Conservation (phyloP, 768 basidiomycete species). For the Termitomyces sp. region DNA sequence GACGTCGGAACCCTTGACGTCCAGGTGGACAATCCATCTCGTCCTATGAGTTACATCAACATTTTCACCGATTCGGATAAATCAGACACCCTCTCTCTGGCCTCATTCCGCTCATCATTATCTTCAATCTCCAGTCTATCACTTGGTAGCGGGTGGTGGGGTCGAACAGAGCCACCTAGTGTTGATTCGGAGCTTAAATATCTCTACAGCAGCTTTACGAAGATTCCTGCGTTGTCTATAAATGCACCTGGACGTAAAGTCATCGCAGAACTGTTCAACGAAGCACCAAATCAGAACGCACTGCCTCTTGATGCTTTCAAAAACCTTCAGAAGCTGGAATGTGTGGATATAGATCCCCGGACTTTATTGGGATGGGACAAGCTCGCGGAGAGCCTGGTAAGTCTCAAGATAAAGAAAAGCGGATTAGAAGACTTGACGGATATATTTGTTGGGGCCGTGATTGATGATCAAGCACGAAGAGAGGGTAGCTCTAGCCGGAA, state of each 20-base stretch:
- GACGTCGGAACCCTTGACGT: constrained; percentile 78
- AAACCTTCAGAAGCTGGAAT: constrained; percentile 72
- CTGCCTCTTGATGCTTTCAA: constrained; percentile 83
- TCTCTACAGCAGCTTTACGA: constrained; percentile 87
- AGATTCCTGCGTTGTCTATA: constrained; percentile 73
- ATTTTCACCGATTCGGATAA: constrained; percentile 50
- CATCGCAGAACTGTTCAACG: constrained; percentile 63
- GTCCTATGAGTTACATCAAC: constrained; percentile 72
- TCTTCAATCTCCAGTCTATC: constrained; percentile 75
- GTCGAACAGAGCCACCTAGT: constrained; percentile 45
- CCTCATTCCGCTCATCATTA: constrained; percentile 71
- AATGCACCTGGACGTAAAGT: constrained; percentile 57
- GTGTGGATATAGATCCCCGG: constrained; percentile 78
- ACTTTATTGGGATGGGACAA: constrained; percentile 80
- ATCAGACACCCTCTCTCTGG: constrained; percentile 68
- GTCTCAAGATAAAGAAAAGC: constrained; percentile 71
- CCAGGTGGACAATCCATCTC: constrained; percentile 62
- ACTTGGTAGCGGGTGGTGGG: constrained; percentile 72
- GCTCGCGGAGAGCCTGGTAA: constrained; percentile 61
- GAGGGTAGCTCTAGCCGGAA: constrained; percentile 46
- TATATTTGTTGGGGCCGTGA: constrained; percentile 70
- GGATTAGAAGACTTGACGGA: constrained; percentile 79
- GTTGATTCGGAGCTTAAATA: constrained; percentile 77
- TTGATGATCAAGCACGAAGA: constrained; percentile 68
- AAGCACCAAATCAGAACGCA: constrained; percentile 67